Evolutionary conservation across 352 stramenopile genomes (phyloP).

Genomic region (Phytopythium mirpurense): DNA sequence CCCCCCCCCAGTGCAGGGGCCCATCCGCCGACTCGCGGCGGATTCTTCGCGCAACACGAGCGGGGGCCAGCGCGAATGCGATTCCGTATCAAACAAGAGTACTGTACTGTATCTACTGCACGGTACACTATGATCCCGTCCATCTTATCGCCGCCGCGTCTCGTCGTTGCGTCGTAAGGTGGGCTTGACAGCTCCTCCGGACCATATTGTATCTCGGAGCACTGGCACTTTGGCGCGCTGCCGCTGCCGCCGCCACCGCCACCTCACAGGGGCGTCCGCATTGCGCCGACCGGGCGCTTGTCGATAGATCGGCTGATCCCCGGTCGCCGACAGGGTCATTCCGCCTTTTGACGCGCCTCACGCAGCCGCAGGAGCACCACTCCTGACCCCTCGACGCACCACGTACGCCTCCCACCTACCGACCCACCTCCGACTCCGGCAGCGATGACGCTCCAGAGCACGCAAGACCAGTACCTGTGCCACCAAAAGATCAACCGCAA

Average conservation of each 20-base stretch:
- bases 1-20: too few species aligned
- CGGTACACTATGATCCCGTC: not conserved
- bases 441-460: not conserved
- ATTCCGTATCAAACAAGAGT: not conserved
- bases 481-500: conserved; percentile 14
- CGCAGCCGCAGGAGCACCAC: not conserved
- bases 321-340: not conserved
- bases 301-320: not conserved
- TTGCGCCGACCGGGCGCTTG: too few species aligned
- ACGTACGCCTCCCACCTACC: not conserved
- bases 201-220: not conserved
- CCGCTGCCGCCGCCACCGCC: too few species aligned
- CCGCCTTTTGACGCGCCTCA: not conserved
- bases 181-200: not conserved
- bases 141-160: not conserved
- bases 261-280: too few species aligned
- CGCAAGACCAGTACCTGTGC: conserved; percentile 1
- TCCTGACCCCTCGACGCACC: not conserved
- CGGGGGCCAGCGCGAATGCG: not conserved
- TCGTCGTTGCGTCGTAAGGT: not conserved
- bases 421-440: not conserved
- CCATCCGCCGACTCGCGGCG: not conserved
- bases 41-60: not conserved
- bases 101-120: not conserved
- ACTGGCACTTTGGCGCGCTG: not conserved